Evolutionary conservation across 1,139 yeast genomes (phyloP), one percentile per base, ranked within the genome.

Genomic region (Pichia sp.): DNA sequence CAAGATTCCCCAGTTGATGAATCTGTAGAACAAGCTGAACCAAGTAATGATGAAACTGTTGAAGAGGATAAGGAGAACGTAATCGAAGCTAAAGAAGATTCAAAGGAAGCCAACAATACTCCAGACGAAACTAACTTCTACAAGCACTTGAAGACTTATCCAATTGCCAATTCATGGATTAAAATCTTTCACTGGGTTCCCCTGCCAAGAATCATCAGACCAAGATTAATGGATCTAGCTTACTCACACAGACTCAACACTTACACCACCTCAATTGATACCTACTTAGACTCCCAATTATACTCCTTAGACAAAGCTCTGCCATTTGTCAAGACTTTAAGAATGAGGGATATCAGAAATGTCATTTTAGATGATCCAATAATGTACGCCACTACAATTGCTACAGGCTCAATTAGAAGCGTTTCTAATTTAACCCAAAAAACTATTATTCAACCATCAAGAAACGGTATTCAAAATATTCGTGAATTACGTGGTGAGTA

Each of bases 401-500:
- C 71, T 17, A 58, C 67, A 46, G 61, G 68, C 11, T 45, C 67
- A 20, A 58, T 67, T 34, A 57, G 64, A 15, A 69, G 72, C 31
- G 63, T 67, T 32, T 62, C 70, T 37, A 57, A 62, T 28, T 53
- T 71, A 19, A 62, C 69, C 18, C 74, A 71, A 48, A 58, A 61
- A 31, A 54, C 63, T 22, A 51, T 77, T 14, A 61, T 74, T 40
- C 67, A 68, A 33, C 87, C 88, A 30, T 61, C 77, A 3, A 71
- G 71, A 50, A 63, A 63, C 40, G 60, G 66, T 27, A 63, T 73
- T 15, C 60, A 63, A 44, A 73, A 70, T 34, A 62, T 72, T 42
- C 72, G 80, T 55, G 38, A 28, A 20, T 4, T 46, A 7, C 42
- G 51, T 12, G 46, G 47, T 21, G 36, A 37, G 15, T 38, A 40